Base-by-base conservation (phyloP, 495 filamentous ascomycete species). In the Podospora tetraspora region DNA sequence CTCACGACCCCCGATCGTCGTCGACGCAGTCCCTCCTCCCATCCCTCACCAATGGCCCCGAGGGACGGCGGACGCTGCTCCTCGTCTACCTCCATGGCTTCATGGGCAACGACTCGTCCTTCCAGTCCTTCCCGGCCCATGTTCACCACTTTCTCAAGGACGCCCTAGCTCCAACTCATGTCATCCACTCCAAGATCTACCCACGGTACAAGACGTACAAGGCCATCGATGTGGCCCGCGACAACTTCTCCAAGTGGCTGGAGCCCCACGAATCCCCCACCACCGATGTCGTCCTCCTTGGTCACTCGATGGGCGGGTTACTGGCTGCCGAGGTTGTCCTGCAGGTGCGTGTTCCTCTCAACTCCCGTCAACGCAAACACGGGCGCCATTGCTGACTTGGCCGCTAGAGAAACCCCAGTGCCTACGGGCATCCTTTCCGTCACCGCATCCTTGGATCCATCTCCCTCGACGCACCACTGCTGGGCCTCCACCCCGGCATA, bases 31-130 rank as follows among this genome's bases (percentile, higher is more conserved):
- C 89, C 7, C 78, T 91, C 61, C 77, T 83, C 10, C 85, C 88
- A 1, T 79, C 83, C 19, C 73, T 80, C 7, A 77, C 78, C 13
- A 77, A 79, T 3, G 43, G 43, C 62, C 73, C 78, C 16, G 70
- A 69, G 32, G 73, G 72, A 11, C 78, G 84, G n/a, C 78, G 93
- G 66, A 90, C 79, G 30, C 81, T 98, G 13, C 82, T 98, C 1
- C 71, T 97, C 11, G 79, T 98, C 24, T 97, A 92, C 75, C 88
- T 98, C 72, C 93, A 97, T 79, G 94, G 94, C 58, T 97, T 97
- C 80, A 92, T 93, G 87, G 94, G 94, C 29, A 90, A 90, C 61
- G 92, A 96, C 78, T 89, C 89, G 19, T 94, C 90, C 69, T 98
- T 98, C 72, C 88, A 90, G 68, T 89, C 88, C 29, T 94, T 97